Base-by-base conservation (phyloP, 2,329 filamentous ascomycete genomes). In the Ceratocystis diversiconidia region DNA sequence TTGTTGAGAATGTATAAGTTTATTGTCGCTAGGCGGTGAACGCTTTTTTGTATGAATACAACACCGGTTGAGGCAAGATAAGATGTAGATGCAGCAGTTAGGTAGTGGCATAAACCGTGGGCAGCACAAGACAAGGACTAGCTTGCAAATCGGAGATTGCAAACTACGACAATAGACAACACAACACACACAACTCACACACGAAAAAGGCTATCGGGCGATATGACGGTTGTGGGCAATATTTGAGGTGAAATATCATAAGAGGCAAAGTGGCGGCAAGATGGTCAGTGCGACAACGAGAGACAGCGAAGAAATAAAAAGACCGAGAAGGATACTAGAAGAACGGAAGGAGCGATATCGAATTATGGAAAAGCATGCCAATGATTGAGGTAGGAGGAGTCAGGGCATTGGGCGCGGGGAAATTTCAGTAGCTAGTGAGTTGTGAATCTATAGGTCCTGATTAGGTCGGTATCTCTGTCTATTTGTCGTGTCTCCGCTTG, bases 251-350 rank as follows among this genome's bases (percentile, higher is more conserved):
- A 36, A 59, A 59, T 59, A 59, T 59, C 28, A 59, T 36, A 59
- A 59, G 55, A 59, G 55, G 55, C 55, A 59, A 59, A 19, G 28
- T 30, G 55, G 55, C 55, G 28, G 5, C 55, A 59, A 36, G 17
- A 59, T 59, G 55, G 55, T 59, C 55, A 59, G 55, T 59, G 55
- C 55, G 55, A 59, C 55, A 22, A 19, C 55, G 32, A 36, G 28
- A 36, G 30, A 59, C 28, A 32, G 15, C 30, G 55, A 59, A 59
- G 55, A 59, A 59, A 59, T 59, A 59, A 36, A 59, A 59, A 59
- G 55, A 19, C 55, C 55, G 55, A 59, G 55, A 59, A 59, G 28
- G 25, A 30, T 30, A 25, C 25, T n/a, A 59, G 55, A 59, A 59
- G 15, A 30, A 36, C 15, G 12, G 17, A 36, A 59, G 36, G 36